Evolutionary conservation across 768 basidiomycete species (phyloP), one percentile per base, ranked within the genome.

Genomic region (Lactarius sanguifluus): DNA sequence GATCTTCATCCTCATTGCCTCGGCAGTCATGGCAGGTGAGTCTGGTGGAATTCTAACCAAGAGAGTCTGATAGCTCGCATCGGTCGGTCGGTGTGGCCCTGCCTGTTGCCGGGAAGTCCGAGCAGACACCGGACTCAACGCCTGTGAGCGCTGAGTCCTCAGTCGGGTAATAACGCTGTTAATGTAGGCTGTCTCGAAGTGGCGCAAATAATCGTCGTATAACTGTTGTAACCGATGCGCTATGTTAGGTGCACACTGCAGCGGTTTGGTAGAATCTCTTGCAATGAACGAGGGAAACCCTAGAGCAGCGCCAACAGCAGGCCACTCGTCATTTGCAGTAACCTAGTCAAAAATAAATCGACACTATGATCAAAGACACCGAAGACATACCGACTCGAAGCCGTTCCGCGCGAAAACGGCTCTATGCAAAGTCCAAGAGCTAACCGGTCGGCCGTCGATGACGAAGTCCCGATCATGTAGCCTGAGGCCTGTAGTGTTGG

Each of bases 161-260:
- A 52, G 23, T 32, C 47, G 56, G 18, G 52, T 0, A 43, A 61
- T 0, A 5, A 61, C 23, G 12, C 45, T 59, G 32, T 13, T 36
- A 20, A 63, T 15, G 32, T 59, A 67, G 5, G 52, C 40, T 20
- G 59, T 50, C 32, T 67, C 66, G 52, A 67, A 67, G 8, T n/a
- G 57, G 25, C 61, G 57, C 34, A 67, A 30, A 0, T 16, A 43
- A 2, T 59, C 57, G 25, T 30, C 43, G 45, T 67, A 67, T 38
- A 67, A 1, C 20, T 67, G 62, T 5, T 32, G 66, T 12, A 67
- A 36, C 20, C 58, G 61, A 23, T 55, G 57, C 23, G 61, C 61
- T 38, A 63, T 32, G 5, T 16, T 23, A 10, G 62, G 66, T 7
- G 23, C 61, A n/a, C 66, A 67, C 7, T 61, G 47, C 40, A 38